Conservation (phyloP, 2,329 filamentous ascomycete species). For the Didymella exigua region DNA sequence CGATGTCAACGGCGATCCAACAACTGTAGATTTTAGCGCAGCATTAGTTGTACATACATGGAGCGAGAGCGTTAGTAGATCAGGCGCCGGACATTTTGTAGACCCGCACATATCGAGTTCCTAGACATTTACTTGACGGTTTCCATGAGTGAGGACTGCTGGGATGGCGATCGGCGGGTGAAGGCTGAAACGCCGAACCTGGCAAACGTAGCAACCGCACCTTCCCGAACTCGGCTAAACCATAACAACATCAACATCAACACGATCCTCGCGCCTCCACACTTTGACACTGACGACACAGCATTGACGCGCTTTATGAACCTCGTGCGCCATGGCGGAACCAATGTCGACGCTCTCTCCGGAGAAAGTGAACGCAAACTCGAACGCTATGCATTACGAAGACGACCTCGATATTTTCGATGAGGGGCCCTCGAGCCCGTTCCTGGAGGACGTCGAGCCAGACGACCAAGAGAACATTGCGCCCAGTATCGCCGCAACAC, state of each 20-base stretch:
- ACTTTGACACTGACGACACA: slow-evolving; percentile 24
- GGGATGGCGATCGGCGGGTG: slow-evolving; percentile 4
- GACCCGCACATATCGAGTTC: neutral
- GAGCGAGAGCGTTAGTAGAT: neutral
- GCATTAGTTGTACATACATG: slow-evolving; percentile 1
- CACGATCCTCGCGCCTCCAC: slow-evolving; percentile 12
- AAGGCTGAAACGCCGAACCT: slow-evolving; percentile 2
- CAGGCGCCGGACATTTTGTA: neutral
- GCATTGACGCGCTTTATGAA: slow-evolving; percentile 16
- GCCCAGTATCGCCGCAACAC: slow-evolving; percentile 26
- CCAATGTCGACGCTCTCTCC: slow-evolving; percentile 41
- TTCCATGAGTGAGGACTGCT: neutral
- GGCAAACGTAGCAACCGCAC: slow-evolving; percentile 11
- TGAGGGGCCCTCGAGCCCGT: slow-evolving; percentile 56
- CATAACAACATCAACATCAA: slow-evolving; percentile 13
- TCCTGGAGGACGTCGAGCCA: slow-evolving; percentile 52
- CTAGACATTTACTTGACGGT: neutral
- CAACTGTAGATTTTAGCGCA: slow-evolving; percentile 18
- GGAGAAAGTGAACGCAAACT: slow-evolving; percentile 36
- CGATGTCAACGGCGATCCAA: slow-evolving; percentile 52
- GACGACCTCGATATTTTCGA: slow-evolving; percentile 48
- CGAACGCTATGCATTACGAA: slow-evolving; percentile 26
- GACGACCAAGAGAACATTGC: slow-evolving; percentile 45
- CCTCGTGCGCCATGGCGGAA: slow-evolving; percentile 34
- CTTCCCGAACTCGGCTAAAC: slow-evolving; percentile 5